phyloP scores from a whole-genome alignment of 2,329 filamentous ascomycete species.

The Scytalidium sp. region DNA sequence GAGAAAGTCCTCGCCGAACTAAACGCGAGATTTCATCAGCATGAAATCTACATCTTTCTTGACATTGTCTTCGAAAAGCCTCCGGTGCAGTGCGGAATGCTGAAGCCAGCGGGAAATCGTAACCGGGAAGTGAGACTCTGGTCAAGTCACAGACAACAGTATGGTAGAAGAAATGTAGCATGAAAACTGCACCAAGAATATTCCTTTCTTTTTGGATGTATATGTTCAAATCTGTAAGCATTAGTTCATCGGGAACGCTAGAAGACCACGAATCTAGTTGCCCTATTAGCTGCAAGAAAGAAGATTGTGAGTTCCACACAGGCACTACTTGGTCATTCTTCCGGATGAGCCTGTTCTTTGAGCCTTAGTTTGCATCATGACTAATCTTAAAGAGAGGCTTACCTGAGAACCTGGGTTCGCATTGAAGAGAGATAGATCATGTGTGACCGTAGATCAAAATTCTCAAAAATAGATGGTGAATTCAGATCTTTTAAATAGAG shows the following conservation, averaged over 20 bases:
- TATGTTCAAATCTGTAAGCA: constrained; percentile 17
- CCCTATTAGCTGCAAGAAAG: constrained; percentile 16
- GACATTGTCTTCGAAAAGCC: constrained; percentile 17
- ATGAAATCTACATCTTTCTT: constrained; percentile 19
- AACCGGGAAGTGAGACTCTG: constrained; percentile 21
- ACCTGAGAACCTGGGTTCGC: constrained; percentile 3
- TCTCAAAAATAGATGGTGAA: background rate
- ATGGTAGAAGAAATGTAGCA: constrained; percentile 23
- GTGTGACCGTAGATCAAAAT: background rate
- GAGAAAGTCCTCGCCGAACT: constrained; percentile 1
- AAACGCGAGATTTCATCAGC: constrained; percentile 20
- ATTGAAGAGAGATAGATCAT: constrained; percentile 2
- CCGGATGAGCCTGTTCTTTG: constrained; percentile 15
- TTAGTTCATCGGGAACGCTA: constrained; percentile 19
- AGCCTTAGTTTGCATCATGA: background rate
- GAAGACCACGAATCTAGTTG: constrained; percentile 15
- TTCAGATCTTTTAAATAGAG: background rate
- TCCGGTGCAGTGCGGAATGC: constrained; percentile 17
- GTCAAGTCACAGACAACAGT: constrained; percentile 22
- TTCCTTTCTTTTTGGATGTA: constrained; percentile 17
- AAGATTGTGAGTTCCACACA: constrained; percentile 15
- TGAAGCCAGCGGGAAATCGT: constrained; percentile 21
- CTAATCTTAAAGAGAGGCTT: background rate
- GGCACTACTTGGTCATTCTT: constrained; percentile 7
- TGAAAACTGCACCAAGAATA: constrained; percentile 19